Evolutionary conservation across 192 early-diverging fungal genomes (phyloP), one percentile per base, ranked within the genome.

Genomic region (Coemansia furcata): DNA sequence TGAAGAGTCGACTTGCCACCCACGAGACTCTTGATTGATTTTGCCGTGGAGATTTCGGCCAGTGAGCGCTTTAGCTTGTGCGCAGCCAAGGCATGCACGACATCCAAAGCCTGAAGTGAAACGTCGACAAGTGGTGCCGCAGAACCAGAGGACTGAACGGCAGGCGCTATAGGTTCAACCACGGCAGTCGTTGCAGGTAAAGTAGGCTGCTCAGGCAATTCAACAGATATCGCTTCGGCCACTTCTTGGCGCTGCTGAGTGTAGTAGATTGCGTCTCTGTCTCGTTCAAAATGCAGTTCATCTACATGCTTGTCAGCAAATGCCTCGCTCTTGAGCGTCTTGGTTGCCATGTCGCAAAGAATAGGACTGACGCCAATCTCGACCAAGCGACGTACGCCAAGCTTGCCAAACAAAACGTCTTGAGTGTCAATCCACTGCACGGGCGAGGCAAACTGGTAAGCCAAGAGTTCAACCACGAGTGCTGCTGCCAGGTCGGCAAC

Each of bases 341-440:
- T 89, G 35, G 79, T 73, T 37, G 95, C 93, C 92, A 97, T 95
- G 59, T 91, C 92, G 72, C 87, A 85, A 33, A 97, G 85, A 38
- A 93, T 89, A 19, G 95, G 92, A 66, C 86, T 86, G n/a, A 93
- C 90, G 46, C 95, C 95, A 30, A 95, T 85, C 73, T 97, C 95
- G 55, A 95, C 91, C 61, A 95, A 62, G 36, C 93, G 90, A 62
- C 89, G 85, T 52, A 95, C 88, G 32, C 90, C 80, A 77, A 86
- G 90, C 63, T 87, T 78, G 70, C 23, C 23, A 6, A 97, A 92
- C 59, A 97, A 83, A 57, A 86, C 78, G 66, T 95, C 93, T 74
- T 97, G 95, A 36, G 95, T 97, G 69, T 95, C 90, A 66, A 97
- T 95, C 95, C 95, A 97, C 72, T 92, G 87, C 26, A 97, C 95